Evolutionary conservation across 2,329 filamentous ascomycete species (phyloP), one percentile per base, ranked within the genome.

Genomic region (Beauveria brongniartii): DNA sequence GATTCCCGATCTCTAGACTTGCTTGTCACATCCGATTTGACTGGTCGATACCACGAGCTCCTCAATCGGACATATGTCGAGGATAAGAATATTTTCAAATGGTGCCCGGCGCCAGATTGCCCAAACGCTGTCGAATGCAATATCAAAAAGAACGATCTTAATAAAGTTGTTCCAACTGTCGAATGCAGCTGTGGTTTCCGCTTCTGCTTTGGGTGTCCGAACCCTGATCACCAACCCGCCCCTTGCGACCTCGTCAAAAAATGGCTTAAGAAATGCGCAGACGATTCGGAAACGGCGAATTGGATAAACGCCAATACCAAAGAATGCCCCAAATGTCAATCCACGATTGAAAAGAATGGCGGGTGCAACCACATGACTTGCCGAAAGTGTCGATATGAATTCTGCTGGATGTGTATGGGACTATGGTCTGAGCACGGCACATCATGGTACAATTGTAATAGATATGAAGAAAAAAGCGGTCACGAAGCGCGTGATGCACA

Each of bases 371-470:
- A 97, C 74, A 97, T 97, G 92, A 97, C 92, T 0, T 97, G 92
- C 72, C 82, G 92, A 61, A 97, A 97, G 74, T 97, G 92, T 78
- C 91, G 92, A 70, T 88, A 97, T 70, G 92, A 97, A 70, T 97
- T 99, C 70, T 99, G 94, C 77, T 99, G 94, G 94, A 97, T 99
- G 90, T 99, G 94, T 71, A 99, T 99, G 94, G 94, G 94, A 0
- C 80, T 96, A 1, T 99, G 94, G 94, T 95, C 92, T 1, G 94
- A 99, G 75, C 94, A 99, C 72, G 94, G 94, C 64, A 99, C 93
- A 3, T 96, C 91, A 75, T 99, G 94, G 94, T 99, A 99, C 80
- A 99, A 96, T 74, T 99, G 94, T 82, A 99, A 96, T 72, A 83
- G 94, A 9, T 99, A 89, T 69, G 94, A 99, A 71, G 94, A 97